Percentiles rank a stretch among this genome's conserved stretches.
phyloP scores from a whole-genome alignment of 352 stramenopile species.

The Globisporangium ultimum region DNA sequence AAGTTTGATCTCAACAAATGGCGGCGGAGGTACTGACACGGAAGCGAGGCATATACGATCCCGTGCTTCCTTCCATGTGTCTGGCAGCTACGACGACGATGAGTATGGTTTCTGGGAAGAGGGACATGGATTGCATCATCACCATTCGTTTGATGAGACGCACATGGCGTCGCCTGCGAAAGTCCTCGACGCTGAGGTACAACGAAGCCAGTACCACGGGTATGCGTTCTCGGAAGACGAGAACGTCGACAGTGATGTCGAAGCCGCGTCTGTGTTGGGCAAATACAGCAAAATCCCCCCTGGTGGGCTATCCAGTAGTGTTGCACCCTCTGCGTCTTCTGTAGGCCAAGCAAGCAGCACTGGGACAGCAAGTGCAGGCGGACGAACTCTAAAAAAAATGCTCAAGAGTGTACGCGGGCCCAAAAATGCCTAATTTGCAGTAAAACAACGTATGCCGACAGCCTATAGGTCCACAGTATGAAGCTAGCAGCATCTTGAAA shows the following conservation, averaged over 20 bases:
- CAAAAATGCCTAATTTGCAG: slow-evolving; percentile 50
- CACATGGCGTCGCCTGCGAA: neutral
- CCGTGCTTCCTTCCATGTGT: slow-evolving; percentile 50
- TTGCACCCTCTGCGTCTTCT: slow-evolving; percentile 8
- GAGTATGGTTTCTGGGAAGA: slow-evolving; percentile 8
- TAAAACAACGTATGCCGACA: neutral
- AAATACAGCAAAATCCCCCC: slow-evolving; percentile 15
- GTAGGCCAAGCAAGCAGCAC: slow-evolving; percentile 9
- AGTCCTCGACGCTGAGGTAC: slow-evolving; percentile 4
- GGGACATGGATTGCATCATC: slow-evolving; percentile 7
- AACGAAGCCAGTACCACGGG: slow-evolving; percentile 50
- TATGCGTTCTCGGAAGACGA: slow-evolving; percentile 83
- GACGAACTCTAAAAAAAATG: slow-evolving; percentile 63
- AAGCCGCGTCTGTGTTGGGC: slow-evolving; percentile 30
- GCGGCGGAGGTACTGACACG: slow-evolving; percentile 11
- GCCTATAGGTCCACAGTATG: no score
- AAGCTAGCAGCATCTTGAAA: neutral
- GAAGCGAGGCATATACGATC: slow-evolving; percentile 40
- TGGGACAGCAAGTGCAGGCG: slow-evolving; percentile 8
- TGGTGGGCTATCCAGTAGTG: slow-evolving; percentile 11
- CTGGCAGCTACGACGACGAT: slow-evolving; percentile 15
- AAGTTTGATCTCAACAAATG: slow-evolving; percentile 35
- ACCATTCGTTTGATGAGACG: slow-evolving; percentile 6
- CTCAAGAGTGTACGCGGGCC: slow-evolving; percentile 67
- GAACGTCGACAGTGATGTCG: slow-evolving; percentile 64